Conservation (phyloP, 192 early-diverging fungal genomes). For the Phycomyces blakesleeanus region DNA sequence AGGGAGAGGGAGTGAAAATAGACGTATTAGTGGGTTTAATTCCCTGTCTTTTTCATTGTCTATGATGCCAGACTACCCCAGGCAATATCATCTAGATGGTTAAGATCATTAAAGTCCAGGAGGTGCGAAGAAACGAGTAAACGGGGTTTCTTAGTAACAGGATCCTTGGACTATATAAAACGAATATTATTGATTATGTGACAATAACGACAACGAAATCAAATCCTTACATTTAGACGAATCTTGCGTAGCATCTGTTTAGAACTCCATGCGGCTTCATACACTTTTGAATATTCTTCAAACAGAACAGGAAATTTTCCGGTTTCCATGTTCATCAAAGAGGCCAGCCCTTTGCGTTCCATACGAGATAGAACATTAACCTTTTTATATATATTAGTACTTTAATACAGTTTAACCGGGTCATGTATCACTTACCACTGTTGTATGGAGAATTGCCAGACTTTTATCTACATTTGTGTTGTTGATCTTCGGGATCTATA, state of each 20-base stretch:
- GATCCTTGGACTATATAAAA: not conserved
- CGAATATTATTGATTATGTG: not conserved
- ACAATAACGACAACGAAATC: not conserved
- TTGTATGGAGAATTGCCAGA: constrained; percentile 23
- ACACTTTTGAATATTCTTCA: constrained; percentile 17
- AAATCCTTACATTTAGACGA: constrained; percentile 8
- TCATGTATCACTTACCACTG: constrained; percentile 12
- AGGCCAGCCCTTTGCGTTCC: not conserved
- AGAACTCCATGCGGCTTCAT: constrained; percentile 18
- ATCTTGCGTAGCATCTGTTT: constrained; percentile 25
- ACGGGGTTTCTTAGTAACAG: not conserved
- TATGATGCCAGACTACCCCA: constrained; percentile 26
- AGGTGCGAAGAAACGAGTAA: not conserved
- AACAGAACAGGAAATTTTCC: not conserved
- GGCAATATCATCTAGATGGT: constrained; percentile 21
- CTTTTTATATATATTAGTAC: too few relatives aligned
- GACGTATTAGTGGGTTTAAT: not conserved
- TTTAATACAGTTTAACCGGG: too few relatives aligned
- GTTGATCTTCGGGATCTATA: constrained; percentile 28
- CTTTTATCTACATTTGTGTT: constrained; percentile 30
- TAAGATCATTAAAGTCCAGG: constrained; percentile 4
- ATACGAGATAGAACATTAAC: constrained; percentile 20
- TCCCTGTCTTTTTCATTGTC: not conserved
- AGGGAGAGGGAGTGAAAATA: not conserved
- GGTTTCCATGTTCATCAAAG: not conserved